Conservation (phyloP, 768 basidiomycete genomes). For the Omphalotus guepiniiformis region DNA sequence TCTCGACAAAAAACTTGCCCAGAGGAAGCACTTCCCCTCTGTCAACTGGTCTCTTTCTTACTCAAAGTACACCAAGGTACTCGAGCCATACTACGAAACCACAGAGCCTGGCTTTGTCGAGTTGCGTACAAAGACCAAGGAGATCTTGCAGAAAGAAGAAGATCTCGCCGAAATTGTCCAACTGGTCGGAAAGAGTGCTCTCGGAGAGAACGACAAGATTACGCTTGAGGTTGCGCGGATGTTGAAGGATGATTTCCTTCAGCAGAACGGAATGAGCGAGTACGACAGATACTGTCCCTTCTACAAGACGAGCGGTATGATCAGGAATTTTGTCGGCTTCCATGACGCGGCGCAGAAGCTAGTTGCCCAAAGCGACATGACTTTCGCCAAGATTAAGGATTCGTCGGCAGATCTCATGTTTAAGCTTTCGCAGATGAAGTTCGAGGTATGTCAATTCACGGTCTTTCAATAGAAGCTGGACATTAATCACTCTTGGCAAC, state of each 20-base stretch:
- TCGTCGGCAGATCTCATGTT: slow-evolving; percentile 84
- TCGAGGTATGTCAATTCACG: slow-evolving; percentile 60
- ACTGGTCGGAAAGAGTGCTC: slow-evolving; percentile 96
- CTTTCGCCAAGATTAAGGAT: slow-evolving; percentile 86
- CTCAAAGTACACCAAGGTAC: slow-evolving; percentile 94
- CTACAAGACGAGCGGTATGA: slow-evolving; percentile 97
- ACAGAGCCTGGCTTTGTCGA: slow-evolving; percentile 95
- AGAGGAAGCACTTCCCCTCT: slow-evolving; percentile 99
- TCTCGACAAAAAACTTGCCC: slow-evolving; percentile 97
- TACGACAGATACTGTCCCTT: slow-evolving; percentile 98
- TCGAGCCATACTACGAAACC: slow-evolving; percentile 89
- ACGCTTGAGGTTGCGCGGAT: slow-evolving; percentile 95
- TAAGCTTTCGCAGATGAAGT: slow-evolving; percentile 99
- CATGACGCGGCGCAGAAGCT: slow-evolving; percentile 87
- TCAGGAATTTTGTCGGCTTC: slow-evolving; percentile 91
- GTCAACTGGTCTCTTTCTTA: slow-evolving; percentile 99
- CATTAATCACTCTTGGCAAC: slow-evolving; percentile 12
- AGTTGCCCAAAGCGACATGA: slow-evolving; percentile 77
- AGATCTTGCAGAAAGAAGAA: slow-evolving; percentile 97
- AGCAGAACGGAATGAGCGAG: slow-evolving; percentile 98
- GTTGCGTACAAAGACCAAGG: slow-evolving; percentile 86
- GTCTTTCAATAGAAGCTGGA: neutral
- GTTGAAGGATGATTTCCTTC: slow-evolving; percentile 96
- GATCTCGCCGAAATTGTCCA: slow-evolving; percentile 99
- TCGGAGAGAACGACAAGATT: slow-evolving; percentile 97